Conservation (phyloP, 768 basidiomycete species). For the Boletales sp. region DNA sequence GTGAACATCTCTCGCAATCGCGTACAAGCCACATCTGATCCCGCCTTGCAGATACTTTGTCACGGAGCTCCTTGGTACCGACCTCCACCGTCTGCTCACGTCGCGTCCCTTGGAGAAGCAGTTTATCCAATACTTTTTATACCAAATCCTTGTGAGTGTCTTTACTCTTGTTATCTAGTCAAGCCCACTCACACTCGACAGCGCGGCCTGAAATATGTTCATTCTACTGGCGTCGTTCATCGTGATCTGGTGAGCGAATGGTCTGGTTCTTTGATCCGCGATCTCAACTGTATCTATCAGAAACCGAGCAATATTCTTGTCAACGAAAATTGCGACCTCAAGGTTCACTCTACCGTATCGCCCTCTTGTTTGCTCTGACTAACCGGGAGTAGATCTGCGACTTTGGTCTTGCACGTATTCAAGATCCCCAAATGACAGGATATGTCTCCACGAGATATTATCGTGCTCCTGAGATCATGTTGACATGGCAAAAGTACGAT, state of each 20-base stretch:
- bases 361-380: not conserved
- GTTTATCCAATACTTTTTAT: slow-evolving; percentile 99
- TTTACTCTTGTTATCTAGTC: not conserved
- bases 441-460: slow-evolving; percentile 99
- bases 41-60: slow-evolving; percentile 81
- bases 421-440: slow-evolving; percentile 99
- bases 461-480: slow-evolving; percentile 99
- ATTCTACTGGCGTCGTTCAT: slow-evolving; percentile 98
- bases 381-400: slow-evolving; percentile 78
- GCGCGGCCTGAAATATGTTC: slow-evolving; percentile 99
- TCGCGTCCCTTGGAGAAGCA: slow-evolving; percentile 98
- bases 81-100: slow-evolving; percentile 94
- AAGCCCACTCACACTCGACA: slow-evolving; percentile 29
- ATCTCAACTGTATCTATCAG: slow-evolving; percentile 32
- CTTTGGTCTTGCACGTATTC: slow-evolving; percentile 96
- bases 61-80: slow-evolving; percentile 96
- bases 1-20: slow-evolving; percentile 43
- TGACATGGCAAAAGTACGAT: slow-evolving; percentile 99
- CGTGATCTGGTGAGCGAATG: slow-evolving; percentile 73
- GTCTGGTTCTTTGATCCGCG: not conserved
- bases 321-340: slow-evolving; percentile 99
- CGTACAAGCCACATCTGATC: not conserved
- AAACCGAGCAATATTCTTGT: slow-evolving; percentile 99
- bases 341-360: slow-evolving; percentile 47
- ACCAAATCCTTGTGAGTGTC: slow-evolving; percentile 86